Conservation (phyloP, 352 stramenopile species). For the Globisporangium middletonii region DNA sequence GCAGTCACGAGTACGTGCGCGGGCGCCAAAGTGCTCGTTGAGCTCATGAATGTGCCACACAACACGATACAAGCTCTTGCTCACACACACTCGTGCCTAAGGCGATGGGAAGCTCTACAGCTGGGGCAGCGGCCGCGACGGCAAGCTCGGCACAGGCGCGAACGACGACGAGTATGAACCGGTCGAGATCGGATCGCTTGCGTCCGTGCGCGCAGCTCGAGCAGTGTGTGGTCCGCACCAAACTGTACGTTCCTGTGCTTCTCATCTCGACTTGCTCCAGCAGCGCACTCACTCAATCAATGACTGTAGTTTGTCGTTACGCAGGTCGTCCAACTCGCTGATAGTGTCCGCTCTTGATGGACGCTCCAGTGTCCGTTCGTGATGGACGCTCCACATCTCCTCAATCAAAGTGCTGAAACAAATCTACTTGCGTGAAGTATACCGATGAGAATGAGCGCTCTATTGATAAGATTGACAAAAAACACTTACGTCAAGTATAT, state of each 20-base stretch:
- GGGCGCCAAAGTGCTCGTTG: not conserved
- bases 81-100: constrained; percentile 7
- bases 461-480: no score
- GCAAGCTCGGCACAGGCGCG: constrained; percentile 61
- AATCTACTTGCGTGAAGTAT: no score
- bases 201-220: constrained; percentile 47
- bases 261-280: not conserved
- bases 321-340: not conserved
- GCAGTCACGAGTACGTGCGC: constrained; percentile 39
- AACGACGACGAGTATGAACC: constrained; percentile 50
- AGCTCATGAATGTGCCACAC: not conserved
- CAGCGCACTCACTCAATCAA: no score
- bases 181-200: constrained; percentile 40
- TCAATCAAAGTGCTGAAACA: no score
- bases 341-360: no score
- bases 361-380: no score
- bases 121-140: constrained; percentile 59
- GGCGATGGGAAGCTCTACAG: constrained; percentile 58
- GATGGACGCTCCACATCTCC: no score
- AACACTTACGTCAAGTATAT: no score
- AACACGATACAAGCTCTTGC: no score
- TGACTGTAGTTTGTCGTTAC: not conserved
- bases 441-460: no score
- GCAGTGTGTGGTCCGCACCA: constrained; percentile 46
- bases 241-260: constrained; percentile 34